A percentile compares a stretch with the other conserved stretches of the same genome.
Evolutionary conservation across 2,329 filamentous ascomycete species (phyloP).

Genomic region (Trichoderma sp.): DNA sequence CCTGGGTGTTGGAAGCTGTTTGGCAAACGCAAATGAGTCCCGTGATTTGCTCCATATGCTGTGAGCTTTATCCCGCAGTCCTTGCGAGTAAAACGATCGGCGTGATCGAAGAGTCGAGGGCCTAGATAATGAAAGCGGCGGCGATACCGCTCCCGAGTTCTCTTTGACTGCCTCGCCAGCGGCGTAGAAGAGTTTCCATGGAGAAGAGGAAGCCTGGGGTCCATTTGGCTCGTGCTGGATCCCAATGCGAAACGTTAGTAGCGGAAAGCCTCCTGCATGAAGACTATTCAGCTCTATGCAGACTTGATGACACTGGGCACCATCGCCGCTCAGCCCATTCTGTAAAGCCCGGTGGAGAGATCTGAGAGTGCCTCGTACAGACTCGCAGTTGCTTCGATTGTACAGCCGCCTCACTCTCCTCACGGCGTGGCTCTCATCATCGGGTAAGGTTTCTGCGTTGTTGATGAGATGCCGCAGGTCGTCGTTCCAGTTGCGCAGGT

Average conservation of each 20-base stretch:
- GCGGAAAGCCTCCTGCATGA: conserved; percentile 13
- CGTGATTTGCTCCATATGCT: conserved; percentile 22
- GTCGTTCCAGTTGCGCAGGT: conserved; percentile 24
- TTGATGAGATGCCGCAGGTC: conserved; percentile 17
- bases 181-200: conserved; percentile 18
- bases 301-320: not conserved
- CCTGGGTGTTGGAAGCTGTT: not conserved
- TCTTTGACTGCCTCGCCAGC: not conserved
- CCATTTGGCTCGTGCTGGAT: not conserved
- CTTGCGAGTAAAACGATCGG: conserved; percentile 7
- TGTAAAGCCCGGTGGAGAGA: conserved; percentile 13
- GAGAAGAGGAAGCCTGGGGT: not conserved
- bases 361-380: not conserved
- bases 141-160: not conserved
- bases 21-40: conserved; percentile 10
- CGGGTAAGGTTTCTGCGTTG: not conserved
- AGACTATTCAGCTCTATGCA: conserved; percentile 14
- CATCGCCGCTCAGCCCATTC: not conserved
- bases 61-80: not conserved
- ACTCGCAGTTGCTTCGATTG: conserved; percentile 14
- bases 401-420: conserved; percentile 6
- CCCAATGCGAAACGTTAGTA: conserved; percentile 7
- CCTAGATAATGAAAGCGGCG: not conserved
- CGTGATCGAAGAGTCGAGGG: conserved; percentile 9
- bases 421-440: not conserved